Conservation (phyloP, 140 eudicot species). For the Flaveria floridana region DNA sequence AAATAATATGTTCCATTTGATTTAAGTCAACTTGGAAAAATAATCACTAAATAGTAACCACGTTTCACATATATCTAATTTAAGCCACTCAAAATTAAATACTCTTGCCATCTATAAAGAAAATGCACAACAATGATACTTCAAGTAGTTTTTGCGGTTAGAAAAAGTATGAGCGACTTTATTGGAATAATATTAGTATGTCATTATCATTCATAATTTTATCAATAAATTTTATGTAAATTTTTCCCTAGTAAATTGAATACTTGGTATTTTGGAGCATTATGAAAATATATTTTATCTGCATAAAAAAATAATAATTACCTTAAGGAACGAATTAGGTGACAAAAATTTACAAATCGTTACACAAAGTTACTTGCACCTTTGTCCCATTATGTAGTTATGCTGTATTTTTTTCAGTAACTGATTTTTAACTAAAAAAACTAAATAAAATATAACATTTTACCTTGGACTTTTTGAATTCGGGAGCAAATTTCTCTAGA, state of each 20-base stretch:
- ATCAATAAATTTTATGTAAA: not conserved
- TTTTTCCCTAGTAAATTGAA: too few relatives aligned
- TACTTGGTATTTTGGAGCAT: too few relatives aligned
- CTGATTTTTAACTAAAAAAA: not conserved
- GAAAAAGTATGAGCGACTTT: not conserved
- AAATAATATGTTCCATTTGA: not conserved
- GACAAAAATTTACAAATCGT: not conserved
- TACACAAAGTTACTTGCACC: not conserved
- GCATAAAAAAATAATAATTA: too few relatives aligned
- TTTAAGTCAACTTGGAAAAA: too few relatives aligned
- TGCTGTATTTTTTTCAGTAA: not conserved
- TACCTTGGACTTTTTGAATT: constrained; percentile 77
- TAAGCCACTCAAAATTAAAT: not conserved
- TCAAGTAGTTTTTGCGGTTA: not conserved
- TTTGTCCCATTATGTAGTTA: not conserved
- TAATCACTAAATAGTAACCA: not conserved
- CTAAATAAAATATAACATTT: not conserved
- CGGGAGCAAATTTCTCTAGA: constrained; percentile 51
- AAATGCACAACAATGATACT: not conserved
- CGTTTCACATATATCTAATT: not conserved
- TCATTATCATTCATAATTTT: too few relatives aligned
- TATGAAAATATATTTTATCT: too few relatives aligned
- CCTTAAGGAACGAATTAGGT: not conserved
- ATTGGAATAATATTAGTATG: not conserved
- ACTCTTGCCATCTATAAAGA: not conserved